phyloP scores from a whole-genome alignment of 163 green algal genomes.

The Scenedesmus sp. region DNA sequence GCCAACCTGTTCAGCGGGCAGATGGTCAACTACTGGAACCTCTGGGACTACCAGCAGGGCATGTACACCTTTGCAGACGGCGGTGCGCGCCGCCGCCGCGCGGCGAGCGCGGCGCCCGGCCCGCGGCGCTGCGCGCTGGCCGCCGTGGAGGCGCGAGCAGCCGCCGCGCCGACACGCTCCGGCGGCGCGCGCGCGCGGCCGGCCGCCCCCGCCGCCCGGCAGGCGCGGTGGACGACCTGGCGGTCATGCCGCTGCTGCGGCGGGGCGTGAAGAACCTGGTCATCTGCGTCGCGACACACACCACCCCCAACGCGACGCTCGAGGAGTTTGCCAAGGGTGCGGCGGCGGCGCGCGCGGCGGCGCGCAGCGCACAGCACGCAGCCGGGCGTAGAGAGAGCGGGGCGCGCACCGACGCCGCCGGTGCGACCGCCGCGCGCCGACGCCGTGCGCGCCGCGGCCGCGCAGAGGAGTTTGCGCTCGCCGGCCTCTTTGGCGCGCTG shows the following conservation, averaged over 20 bases:
- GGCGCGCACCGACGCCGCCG: background rate
- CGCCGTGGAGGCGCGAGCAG: too few species aligned
- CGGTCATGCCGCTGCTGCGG: constrained; percentile 52
- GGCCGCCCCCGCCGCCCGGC: background rate
- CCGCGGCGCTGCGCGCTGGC: background rate
- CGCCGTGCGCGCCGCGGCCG: too few species aligned
- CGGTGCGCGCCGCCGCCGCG: background rate
- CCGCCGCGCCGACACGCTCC: too few species aligned
- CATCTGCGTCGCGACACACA: constrained; percentile 16
- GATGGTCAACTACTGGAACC: constrained; percentile 49
- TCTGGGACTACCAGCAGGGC: constrained; percentile 38
- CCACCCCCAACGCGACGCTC: background rate
- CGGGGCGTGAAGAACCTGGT: constrained; percentile 47
- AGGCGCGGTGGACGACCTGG: constrained; percentile 48
- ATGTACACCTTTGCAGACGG: constrained; percentile 49
- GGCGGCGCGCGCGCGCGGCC: too few species aligned
- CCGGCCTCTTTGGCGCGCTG: constrained; percentile 52
- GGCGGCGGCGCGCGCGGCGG: background rate
- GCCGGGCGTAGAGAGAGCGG: too few species aligned
- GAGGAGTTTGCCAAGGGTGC: constrained; percentile 31
- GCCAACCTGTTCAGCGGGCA: constrained; percentile 46
- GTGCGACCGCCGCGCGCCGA: background rate
- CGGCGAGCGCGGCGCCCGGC: background rate
- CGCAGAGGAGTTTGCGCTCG: constrained; percentile 47
- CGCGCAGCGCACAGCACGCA: too few species aligned